Evolutionary conservation across 495 filamentous ascomycete species (phyloP).

Genomic region (Daldinia vernicosa): DNA sequence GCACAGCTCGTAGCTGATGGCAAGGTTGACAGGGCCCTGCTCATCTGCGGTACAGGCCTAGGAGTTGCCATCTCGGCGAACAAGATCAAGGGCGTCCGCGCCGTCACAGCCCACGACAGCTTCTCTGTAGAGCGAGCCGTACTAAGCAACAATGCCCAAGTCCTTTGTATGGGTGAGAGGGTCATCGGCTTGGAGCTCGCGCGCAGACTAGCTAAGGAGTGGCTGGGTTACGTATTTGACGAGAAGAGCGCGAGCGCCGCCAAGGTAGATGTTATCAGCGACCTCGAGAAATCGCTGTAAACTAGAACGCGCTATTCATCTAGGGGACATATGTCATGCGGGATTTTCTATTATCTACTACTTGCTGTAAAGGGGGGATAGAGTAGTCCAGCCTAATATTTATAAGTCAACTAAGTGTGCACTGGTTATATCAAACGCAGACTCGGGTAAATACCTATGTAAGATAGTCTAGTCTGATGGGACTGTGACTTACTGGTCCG

Average conservation of each 20-base stretch:
- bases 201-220: conserved; percentile 78
- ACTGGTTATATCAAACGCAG: not conserved
- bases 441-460: not conserved
- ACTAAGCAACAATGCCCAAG: conserved; percentile 86
- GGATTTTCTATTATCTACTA: not conserved
- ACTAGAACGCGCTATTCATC: not conserved
- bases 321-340: not conserved
- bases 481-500: not conserved
- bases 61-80: conserved; percentile 88
- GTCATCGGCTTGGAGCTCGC: conserved; percentile 85
- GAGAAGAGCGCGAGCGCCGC: conserved; percentile 72
- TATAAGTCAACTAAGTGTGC: not conserved
- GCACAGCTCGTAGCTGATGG: conserved; percentile 72
- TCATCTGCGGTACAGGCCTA: conserved; percentile 88
- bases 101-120: conserved; percentile 86
- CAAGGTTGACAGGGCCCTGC: conserved; percentile 77
- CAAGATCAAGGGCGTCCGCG: conserved; percentile 84
- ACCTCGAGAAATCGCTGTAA: conserved; percentile 68
- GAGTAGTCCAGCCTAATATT: not conserved
- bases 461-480: not conserved
- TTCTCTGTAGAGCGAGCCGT: conserved; percentile 85
- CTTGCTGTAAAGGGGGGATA: not conserved
- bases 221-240: conserved; percentile 85
- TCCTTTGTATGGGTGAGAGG: conserved; percentile 87
- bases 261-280: conserved; percentile 78